Conservation (phyloP, 139 green algal genomes). For the Eudorina sp. region DNA sequence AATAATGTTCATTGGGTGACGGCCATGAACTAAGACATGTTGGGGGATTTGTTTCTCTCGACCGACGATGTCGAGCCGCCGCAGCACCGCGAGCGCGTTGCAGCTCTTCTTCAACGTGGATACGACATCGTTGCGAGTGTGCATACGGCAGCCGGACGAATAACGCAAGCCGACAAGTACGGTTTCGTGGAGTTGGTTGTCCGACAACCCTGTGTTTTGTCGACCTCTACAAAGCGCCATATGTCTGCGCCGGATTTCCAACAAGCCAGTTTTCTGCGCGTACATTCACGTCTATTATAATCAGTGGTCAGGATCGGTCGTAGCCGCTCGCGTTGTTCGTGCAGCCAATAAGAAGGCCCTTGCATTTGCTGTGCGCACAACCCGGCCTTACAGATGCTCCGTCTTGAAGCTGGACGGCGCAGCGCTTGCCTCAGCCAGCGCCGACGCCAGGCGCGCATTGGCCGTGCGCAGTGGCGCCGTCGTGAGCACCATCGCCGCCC, state of each 20-base stretch:
- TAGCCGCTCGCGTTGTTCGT: too few relatives aligned
- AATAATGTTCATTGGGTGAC: too few relatives aligned
- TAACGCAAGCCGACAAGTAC: conserved; percentile 64
- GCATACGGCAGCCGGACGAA: conserved; percentile 47
- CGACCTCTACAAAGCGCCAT: too few relatives aligned
- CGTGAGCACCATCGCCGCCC: neutral
- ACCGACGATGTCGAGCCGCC: conserved; percentile 24
- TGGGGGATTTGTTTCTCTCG: conserved; percentile 45
- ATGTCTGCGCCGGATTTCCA: too few relatives aligned
- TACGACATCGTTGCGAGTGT: conserved; percentile 53
- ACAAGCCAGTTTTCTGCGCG: too few relatives aligned
- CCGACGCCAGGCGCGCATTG: neutral
- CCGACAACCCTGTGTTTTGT: too few relatives aligned
- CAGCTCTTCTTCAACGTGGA: conserved; percentile 50
- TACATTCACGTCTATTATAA: too few relatives aligned
- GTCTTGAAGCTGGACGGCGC: neutral
- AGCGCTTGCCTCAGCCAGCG: neutral
- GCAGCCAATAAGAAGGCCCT: too few relatives aligned
- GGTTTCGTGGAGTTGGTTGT: too few relatives aligned
- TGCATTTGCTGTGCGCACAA: too few relatives aligned
- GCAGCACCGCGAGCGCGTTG: conserved; percentile 58
- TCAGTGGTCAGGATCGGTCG: too few relatives aligned
- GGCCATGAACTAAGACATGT: too few relatives aligned
- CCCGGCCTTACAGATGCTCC: conserved; percentile 3
- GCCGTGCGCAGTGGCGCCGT: neutral